A percentile compares a stretch with the other conserved stretches of the same genome.
Conservation (phyloP, 257 asterid species). For the Orobanche coerulescens region DNA sequence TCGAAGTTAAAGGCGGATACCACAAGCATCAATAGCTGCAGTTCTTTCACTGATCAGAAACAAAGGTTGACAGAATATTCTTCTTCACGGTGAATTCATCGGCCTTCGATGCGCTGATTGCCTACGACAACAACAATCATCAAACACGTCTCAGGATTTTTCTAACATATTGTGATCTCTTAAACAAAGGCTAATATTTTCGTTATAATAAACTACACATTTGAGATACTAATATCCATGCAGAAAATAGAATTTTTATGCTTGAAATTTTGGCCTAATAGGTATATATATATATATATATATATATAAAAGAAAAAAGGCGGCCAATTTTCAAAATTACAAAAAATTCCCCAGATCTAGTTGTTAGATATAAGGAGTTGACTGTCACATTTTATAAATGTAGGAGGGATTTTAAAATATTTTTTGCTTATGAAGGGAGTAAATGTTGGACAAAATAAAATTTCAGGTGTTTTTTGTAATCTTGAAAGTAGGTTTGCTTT, state of each 20-base stretch:
- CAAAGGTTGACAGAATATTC: conserved; percentile 66
- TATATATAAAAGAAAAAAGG: no score
- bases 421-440: no score
- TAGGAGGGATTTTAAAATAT: no score
- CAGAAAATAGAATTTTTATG: neutral
- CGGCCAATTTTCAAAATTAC: no score
- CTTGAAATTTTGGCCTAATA: no score
- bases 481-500: no score
- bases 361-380: no score
- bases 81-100: conserved; percentile 85
- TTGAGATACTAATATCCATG: neutral
- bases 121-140: conserved; percentile 36
- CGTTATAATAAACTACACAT: neutral
- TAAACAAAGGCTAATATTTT: neutral
- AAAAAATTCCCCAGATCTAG: no score
- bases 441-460: no score
- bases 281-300: no score
- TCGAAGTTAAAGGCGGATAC: conserved; percentile 7
- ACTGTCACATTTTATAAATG: no score
- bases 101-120: conserved; percentile 63
- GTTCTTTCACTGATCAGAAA: conserved; percentile 30
- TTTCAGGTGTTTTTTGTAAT: no score
- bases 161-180: neutral
- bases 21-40: conserved; percentile 8
- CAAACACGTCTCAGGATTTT: neutral